phyloP scores from a whole-genome alignment of 495 filamentous ascomycete species.

The Symbiotaphrina buchneri region DNA sequence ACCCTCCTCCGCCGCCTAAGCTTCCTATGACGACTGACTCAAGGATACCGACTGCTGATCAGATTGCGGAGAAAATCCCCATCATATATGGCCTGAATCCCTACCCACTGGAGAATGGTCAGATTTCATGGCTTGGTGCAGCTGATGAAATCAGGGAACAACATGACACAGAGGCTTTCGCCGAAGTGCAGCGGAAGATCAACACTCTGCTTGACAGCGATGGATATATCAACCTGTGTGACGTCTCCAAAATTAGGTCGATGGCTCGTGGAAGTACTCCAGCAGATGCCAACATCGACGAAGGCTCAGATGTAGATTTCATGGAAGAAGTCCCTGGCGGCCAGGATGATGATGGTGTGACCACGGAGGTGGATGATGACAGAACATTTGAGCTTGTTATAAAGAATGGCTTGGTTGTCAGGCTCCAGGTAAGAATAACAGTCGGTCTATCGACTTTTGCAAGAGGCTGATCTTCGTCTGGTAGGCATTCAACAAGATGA shows the following conservation, averaged over 20 bases:
- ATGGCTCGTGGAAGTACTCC: constrained; percentile 24
- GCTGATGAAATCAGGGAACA: constrained; percentile 17
- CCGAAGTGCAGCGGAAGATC: constrained; percentile 34
- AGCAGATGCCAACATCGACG: constrained; percentile 23
- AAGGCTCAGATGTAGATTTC: constrained; percentile 26
- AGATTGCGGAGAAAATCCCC: constrained; percentile 34
- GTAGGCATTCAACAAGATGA: constrained; percentile 26
- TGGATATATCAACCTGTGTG: constrained; percentile 42
- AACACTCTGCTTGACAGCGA: constrained; percentile 36
- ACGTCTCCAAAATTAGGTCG: constrained; percentile 30
- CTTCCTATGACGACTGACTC: constrained; percentile 17
- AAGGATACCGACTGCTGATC: constrained; percentile 26
- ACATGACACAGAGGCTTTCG: constrained; percentile 36
- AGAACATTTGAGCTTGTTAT: constrained; percentile 40
- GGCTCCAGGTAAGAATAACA: constrained; percentile 23
- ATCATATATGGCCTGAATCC: constrained; percentile 42
- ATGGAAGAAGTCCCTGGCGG: constrained; percentile 21
- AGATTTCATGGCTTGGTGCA: constrained; percentile 35
- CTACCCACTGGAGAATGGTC: constrained; percentile 27
- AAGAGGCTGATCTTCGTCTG: background rate
- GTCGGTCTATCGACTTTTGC: background rate
- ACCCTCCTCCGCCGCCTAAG: constrained; percentile 42
- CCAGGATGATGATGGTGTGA: constrained; percentile 26
- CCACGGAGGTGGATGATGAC: constrained; percentile 27
- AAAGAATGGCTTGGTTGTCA: constrained; percentile 37